Base-by-base conservation (phyloP, 2,329 filamentous ascomycete species). In the Nemania sp. region DNA sequence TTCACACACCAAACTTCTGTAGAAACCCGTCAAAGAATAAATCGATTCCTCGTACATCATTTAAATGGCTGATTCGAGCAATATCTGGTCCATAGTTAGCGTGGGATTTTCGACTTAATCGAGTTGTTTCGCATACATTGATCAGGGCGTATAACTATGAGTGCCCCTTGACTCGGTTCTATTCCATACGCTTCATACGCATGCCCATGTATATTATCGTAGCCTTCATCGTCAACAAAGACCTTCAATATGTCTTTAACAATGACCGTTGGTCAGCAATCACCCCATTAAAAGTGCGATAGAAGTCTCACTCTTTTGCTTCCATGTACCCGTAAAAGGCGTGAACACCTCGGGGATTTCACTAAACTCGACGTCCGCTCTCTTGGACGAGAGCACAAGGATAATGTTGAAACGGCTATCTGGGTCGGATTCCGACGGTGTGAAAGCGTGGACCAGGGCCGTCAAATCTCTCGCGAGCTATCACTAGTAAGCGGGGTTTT, bases 131-230 rank as follows among this genome's bases (percentile, higher is more conserved):
- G 78, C 84, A 79, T 77, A 87, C 87, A 88, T 79, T 90, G 88
- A 79, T 90, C 88, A 1, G 88, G 89, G 15, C 89, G 81, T 8
- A 90, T 83, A 66, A 90, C 79, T 0, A 87, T 81, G 4, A 89
- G 69, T 0, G 82, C 84, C 0, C 86, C 85, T 35, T 76, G 65
- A 5, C 77, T 70, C 0, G 81, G 76, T 62, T 85, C 80, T 13
- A 90, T 79, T 0, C 87, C 87, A 49, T 88, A 88, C 8, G 79
- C 79, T 56, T 87, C 80, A 70, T 90, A 90, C 1, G 85, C 86
- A 52, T 87, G 82, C 0, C 87, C 87, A 64, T 89, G 85, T 1
- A 82, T 80, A 64, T 86, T 84, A 67, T 87, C 84, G 73, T 87
- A 86, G 72, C 82, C 85, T 62, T 85, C 81, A 47, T 88, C 86